These are phyloP conservation scores for Butyriboletus loyo DNA, from an alignment of 768 basidiomycete genomes.

Conservation along the genomic window DNA sequence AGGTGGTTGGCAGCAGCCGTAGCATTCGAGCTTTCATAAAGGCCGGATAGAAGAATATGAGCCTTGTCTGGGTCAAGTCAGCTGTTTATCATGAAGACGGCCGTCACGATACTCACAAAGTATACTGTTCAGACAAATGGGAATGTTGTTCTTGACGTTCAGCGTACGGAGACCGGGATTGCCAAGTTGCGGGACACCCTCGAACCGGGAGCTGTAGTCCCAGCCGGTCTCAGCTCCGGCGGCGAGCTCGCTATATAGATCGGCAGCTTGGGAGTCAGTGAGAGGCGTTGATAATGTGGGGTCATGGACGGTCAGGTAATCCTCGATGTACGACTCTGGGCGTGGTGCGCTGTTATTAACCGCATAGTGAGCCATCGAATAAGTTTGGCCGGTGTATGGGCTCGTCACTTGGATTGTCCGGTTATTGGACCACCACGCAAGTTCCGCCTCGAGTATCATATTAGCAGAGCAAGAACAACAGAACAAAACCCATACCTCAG, in stretches of 20 bases:
- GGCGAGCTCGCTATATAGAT: slow-evolving; percentile 84
- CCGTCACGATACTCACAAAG: slow-evolving; percentile 53
- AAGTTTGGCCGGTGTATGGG: slow-evolving; percentile 65
- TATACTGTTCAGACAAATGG: slow-evolving; percentile 81
- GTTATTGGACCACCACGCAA: slow-evolving; percentile 79
- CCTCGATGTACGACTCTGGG: slow-evolving; percentile 80
- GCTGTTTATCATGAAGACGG: not conserved
- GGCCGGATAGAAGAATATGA: slow-evolving; percentile 53
- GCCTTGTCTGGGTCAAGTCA: slow-evolving; percentile 51
- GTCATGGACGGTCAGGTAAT: slow-evolving; percentile 77
- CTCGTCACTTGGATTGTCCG: slow-evolving; percentile 66
- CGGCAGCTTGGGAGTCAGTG: slow-evolving; percentile 55
- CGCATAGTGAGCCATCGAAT: slow-evolving; percentile 66
- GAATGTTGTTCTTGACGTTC: slow-evolving; percentile 66
- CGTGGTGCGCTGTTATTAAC: slow-evolving; percentile 85
- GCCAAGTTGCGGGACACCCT: slow-evolving; percentile 31
- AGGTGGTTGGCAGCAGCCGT: slow-evolving; percentile 49
- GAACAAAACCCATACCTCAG: slow-evolving; percentile 51
- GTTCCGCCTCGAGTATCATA: slow-evolving; percentile 53
- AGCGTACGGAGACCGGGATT: slow-evolving; percentile 63
- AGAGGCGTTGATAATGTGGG: slow-evolving; percentile 51
- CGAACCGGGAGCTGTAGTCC: slow-evolving; percentile 45
- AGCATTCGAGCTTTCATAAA: slow-evolving; percentile 52
- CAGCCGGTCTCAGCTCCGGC: slow-evolving; percentile 80
- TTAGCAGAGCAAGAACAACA: not conserved